phyloP scores from a whole-genome alignment of 768 basidiomycete species.

The Boletus rufocinnamomeus region DNA sequence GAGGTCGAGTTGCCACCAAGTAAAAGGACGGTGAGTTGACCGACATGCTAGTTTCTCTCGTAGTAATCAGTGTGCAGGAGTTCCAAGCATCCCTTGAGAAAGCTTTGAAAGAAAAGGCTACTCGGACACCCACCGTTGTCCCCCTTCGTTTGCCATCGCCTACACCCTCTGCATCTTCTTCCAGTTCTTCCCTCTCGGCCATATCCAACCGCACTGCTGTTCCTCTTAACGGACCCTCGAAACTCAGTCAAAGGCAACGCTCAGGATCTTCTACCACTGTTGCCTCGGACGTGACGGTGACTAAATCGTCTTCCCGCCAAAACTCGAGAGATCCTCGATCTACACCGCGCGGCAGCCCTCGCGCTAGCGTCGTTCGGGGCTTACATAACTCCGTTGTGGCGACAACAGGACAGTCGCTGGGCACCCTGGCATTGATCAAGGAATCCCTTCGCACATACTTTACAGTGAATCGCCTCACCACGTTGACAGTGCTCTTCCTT shows the following conservation, averaged over 20 bases:
- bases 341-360: slow-evolving; percentile 16
- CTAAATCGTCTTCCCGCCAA: slow-evolving; percentile 14
- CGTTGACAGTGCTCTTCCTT: slow-evolving; percentile 44
- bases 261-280: slow-evolving; percentile 27
- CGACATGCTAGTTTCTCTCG: neutral
- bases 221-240: slow-evolving; percentile 36
- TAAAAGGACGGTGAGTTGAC: slow-evolving; percentile 51
- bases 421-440: slow-evolving; percentile 45
- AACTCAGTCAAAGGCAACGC: slow-evolving; percentile 16
- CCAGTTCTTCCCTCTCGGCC: slow-evolving; percentile 66
- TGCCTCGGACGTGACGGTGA: slow-evolving; percentile 31
- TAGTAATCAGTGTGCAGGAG: slow-evolving; percentile 26
- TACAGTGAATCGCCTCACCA: slow-evolving; percentile 46
- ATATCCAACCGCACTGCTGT: slow-evolving; percentile 73
- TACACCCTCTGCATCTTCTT: slow-evolving; percentile 58
- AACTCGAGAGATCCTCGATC: slow-evolving; percentile 9
- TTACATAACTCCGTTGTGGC: slow-evolving; percentile 12
- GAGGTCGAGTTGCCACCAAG: slow-evolving; percentile 61
- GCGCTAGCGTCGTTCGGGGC: slow-evolving; percentile 16
- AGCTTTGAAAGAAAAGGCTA: slow-evolving; percentile 32
- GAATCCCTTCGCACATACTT: slow-evolving; percentile 52
- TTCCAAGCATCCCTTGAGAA: slow-evolving; percentile 36
- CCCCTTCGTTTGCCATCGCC: slow-evolving; percentile 44
- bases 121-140: slow-evolving; percentile 24
- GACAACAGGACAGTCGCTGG: slow-evolving; percentile 21